A percentile compares a stretch with the other conserved stretches of the same genome.
phyloP scores from a whole-genome alignment of 805 yeast genomes.

The Candida awuae region DNA sequence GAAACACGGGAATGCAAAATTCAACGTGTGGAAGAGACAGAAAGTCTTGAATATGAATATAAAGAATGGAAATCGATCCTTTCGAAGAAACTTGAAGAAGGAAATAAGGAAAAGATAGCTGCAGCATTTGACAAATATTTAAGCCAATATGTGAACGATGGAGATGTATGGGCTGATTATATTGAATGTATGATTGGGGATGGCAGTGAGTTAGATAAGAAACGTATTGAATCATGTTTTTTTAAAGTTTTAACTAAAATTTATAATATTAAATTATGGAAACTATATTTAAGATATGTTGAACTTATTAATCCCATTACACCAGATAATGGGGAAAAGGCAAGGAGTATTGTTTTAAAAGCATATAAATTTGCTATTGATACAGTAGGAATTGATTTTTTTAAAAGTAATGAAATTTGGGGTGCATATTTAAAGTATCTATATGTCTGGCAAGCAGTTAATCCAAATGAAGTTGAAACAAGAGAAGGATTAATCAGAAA shows the following conservation, averaged over 20 bases:
- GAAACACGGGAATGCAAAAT: background rate
- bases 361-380: conserved; percentile 80
- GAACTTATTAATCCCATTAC: conserved; percentile 60
- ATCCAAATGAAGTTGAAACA: conserved; percentile 79
- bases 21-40: conserved; percentile 42
- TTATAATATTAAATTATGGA: conserved; percentile 64
- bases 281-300: conserved; percentile 69
- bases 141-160: conserved; percentile 56
- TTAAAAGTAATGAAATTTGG: conserved; percentile 65
- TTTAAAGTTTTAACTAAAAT: conserved; percentile 53
- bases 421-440: conserved; percentile 73
- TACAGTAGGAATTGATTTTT: conserved; percentile 69
- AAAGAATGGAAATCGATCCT: conserved; percentile 45
- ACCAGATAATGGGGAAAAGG: conserved; percentile 58
- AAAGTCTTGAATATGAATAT: conserved; percentile 48
- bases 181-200: conserved; percentile 43
- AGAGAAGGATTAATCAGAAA: conserved; percentile 69
- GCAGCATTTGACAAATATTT: conserved; percentile 54
- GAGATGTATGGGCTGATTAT: conserved; percentile 68
- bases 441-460: conserved; percentile 67
- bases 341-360: conserved; percentile 61
- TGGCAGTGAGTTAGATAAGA: conserved; percentile 55
- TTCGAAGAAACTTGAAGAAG: conserved; percentile 41
- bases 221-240: conserved; percentile 56
- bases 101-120: conserved; percentile 44